Evolutionary conservation across 2,329 filamentous ascomycete genomes (phyloP).

Genomic region (Stachybotrys elegans): DNA sequence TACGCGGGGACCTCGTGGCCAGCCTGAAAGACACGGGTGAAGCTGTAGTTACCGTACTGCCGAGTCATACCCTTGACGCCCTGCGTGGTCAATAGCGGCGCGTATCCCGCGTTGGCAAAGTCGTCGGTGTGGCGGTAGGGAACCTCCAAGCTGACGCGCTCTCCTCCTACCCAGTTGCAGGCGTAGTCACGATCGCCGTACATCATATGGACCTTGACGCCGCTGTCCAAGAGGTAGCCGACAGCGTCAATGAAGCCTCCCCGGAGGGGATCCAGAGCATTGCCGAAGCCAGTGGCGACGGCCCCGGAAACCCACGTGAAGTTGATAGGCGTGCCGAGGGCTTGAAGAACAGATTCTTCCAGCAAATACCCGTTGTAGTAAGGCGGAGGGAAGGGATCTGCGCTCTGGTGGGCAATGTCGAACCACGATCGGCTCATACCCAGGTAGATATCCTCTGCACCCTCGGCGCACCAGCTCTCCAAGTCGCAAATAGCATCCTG

Average conservation of each 20-base stretch:
- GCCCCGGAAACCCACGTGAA: slow-evolving; percentile 42
- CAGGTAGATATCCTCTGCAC: slow-evolving; percentile 52
- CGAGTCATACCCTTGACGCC: slow-evolving; percentile 63
- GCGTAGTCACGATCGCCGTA: slow-evolving; percentile 61
- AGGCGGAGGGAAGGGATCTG: slow-evolving; percentile 59
- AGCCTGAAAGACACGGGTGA: slow-evolving; percentile 60
- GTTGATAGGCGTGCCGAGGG: slow-evolving; percentile 58
- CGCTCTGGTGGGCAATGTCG: slow-evolving; percentile 51
- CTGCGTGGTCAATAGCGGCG: slow-evolving; percentile 59
- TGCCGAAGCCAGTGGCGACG: slow-evolving; percentile 48
- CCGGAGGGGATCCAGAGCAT: slow-evolving; percentile 55
- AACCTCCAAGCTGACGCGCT: slow-evolving; percentile 61
- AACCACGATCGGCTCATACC: slow-evolving; percentile 48
- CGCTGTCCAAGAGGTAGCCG: slow-evolving; percentile 53
- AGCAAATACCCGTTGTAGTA: slow-evolving; percentile 61
- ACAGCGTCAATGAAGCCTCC: slow-evolving; percentile 44
- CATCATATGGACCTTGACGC: slow-evolving; percentile 65
- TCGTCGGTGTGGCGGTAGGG: slow-evolving; percentile 38
- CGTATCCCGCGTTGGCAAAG: slow-evolving; percentile 63
- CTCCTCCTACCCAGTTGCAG: slow-evolving; percentile 64
- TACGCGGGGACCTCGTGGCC: slow-evolving; percentile 59
- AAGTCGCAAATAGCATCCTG: slow-evolving; percentile 35
- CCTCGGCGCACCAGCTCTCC: slow-evolving; percentile 44
- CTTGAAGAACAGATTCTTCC: slow-evolving; percentile 46
- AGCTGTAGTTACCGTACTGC: slow-evolving; percentile 69